These are phyloP conservation scores for Phytophthora rubi DNA, from an alignment of 352 stramenopile species.

Conservation along the genomic window DNA sequence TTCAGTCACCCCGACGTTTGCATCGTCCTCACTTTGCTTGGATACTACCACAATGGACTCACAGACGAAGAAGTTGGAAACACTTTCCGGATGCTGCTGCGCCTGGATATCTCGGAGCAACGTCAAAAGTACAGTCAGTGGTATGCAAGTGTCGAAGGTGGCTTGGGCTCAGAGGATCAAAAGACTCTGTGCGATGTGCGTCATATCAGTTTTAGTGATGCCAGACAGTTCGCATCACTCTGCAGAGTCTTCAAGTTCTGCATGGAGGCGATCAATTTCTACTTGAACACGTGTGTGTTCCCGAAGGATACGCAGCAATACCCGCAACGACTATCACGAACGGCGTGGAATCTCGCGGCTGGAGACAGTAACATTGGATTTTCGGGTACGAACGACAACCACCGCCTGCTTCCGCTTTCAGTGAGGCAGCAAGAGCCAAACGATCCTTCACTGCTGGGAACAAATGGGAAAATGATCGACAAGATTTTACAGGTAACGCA, in stretches of 20 bases:
- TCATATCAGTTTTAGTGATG: conserved; percentile 80
- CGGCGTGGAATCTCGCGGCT: conserved; percentile 82
- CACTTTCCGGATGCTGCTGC: conserved; percentile 63
- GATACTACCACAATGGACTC: conserved; percentile 88
- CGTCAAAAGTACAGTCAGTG: conserved; percentile 72
- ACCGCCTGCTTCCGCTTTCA: conserved; percentile 74
- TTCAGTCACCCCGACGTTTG: conserved; percentile 90
- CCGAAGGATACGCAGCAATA: conserved; percentile 84
- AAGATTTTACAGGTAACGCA: conserved; percentile 53
- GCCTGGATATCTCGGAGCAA: conserved; percentile 72
- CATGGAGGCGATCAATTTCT: conserved; percentile 88
- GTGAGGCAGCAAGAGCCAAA: conserved; percentile 69
- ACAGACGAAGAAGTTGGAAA: conserved; percentile 47
- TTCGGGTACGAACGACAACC: conserved; percentile 92
- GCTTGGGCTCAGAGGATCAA: conserved; percentile 15
- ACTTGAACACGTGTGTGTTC: conserved; percentile 84
- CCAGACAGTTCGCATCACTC: conserved; percentile 62
- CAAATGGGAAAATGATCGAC: conserved; percentile 91
- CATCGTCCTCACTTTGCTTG: conserved; percentile 81
- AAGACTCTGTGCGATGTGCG: conserved; percentile 56
- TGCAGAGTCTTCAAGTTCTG: conserved; percentile 58
- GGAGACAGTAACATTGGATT: conserved; percentile 77
- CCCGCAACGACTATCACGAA: conserved; percentile 69
- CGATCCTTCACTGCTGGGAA: conserved; percentile 59
- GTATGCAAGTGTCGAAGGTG: conserved; percentile 46